phyloP scores from a whole-genome alignment of 495 filamentous ascomycete species.

The Usnea hakonensis region DNA sequence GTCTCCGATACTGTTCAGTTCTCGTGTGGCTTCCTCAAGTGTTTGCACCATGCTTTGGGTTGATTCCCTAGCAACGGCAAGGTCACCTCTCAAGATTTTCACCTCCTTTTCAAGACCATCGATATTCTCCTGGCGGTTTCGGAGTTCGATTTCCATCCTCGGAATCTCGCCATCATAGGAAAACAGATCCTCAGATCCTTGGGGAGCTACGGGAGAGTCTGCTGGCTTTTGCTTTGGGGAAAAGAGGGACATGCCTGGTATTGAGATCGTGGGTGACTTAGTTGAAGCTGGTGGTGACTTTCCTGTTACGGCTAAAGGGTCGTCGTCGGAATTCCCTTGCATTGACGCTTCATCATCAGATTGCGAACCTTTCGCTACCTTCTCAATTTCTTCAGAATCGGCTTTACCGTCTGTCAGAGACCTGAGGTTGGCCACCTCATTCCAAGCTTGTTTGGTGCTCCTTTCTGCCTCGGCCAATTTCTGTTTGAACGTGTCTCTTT shows the following conservation, averaged over 20 bases:
- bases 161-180: slow-evolving; percentile 75
- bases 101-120: slow-evolving; percentile 56
- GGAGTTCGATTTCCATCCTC: slow-evolving; percentile 52
- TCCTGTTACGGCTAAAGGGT: slow-evolving; percentile 16
- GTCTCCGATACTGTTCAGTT: slow-evolving; percentile 52
- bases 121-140: slow-evolving; percentile 57
- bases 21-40: slow-evolving; percentile 51
- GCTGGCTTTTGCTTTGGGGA: slow-evolving; percentile 40
- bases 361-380: slow-evolving; percentile 25
- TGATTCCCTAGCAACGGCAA: slow-evolving; percentile 54
- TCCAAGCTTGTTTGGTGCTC: slow-evolving; percentile 48
- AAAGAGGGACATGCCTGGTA: slow-evolving; percentile 33
- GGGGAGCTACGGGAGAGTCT: slow-evolving; percentile 30
- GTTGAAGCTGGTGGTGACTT: slow-evolving; percentile 26
- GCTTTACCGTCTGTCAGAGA: slow-evolving; percentile 27
- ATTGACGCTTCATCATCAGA: slow-evolving; percentile 6
- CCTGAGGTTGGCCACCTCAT: slow-evolving; percentile 46
- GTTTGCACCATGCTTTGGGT: slow-evolving; percentile 56
- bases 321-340: slow-evolving; percentile 20
- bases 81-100: slow-evolving; percentile 44
- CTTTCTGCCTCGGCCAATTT: slow-evolving; percentile 65
- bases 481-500: slow-evolving; percentile 72
- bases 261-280: slow-evolving; percentile 16
- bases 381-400: slow-evolving; percentile 11
- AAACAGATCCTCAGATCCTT: slow-evolving; percentile 71